These are phyloP conservation scores for Penicillium sp. DNA, from an alignment of 2,329 filamentous ascomycete species.

Conservation along the genomic window DNA sequence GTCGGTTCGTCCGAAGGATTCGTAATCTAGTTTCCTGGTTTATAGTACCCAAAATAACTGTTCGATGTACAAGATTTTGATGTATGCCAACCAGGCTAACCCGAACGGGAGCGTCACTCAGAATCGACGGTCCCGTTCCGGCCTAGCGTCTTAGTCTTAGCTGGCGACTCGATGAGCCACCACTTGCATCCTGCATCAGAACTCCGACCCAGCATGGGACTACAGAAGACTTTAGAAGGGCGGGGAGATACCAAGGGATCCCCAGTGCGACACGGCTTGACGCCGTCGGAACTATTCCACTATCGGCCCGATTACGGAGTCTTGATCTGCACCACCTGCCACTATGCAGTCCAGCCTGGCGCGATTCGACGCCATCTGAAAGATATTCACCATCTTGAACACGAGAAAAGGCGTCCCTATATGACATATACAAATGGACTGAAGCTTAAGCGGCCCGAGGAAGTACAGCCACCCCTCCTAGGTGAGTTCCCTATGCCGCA, in stretches of 20 bases:
- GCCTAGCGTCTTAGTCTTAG: not conserved
- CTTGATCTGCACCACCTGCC: slow-evolving; percentile 36
- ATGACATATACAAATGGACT: slow-evolving; percentile 15
- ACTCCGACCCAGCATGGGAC: not conserved
- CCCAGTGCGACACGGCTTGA: not conserved
- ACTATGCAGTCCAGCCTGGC: slow-evolving; percentile 31
- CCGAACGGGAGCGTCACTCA: not conserved
- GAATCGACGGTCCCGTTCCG: not conserved
- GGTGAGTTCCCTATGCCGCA: slow-evolving; percentile 33
- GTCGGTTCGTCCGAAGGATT: too few species aligned
- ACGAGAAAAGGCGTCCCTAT: slow-evolving; percentile 6
- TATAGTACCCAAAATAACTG: too few species aligned
- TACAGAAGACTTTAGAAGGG: not conserved
- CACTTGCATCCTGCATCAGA: not conserved
- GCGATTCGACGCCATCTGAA: slow-evolving; percentile 35
- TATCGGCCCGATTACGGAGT: slow-evolving; percentile 6
- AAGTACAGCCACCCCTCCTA: slow-evolving; percentile 21
- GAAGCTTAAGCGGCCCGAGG: slow-evolving; percentile 22
- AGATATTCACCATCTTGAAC: slow-evolving; percentile 32
- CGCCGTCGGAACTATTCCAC: slow-evolving; percentile 8
- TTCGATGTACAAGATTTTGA: not conserved
- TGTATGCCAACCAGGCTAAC: not conserved
- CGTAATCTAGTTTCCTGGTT: too few species aligned
- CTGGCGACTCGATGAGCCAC: not conserved
- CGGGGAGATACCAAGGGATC: not conserved